Percentiles rank a stretch among this genome's conserved stretches.
Evolutionary conservation across 2,329 filamentous ascomycete genomes (phyloP).

Genomic region (Epichloe hybrida): DNA sequence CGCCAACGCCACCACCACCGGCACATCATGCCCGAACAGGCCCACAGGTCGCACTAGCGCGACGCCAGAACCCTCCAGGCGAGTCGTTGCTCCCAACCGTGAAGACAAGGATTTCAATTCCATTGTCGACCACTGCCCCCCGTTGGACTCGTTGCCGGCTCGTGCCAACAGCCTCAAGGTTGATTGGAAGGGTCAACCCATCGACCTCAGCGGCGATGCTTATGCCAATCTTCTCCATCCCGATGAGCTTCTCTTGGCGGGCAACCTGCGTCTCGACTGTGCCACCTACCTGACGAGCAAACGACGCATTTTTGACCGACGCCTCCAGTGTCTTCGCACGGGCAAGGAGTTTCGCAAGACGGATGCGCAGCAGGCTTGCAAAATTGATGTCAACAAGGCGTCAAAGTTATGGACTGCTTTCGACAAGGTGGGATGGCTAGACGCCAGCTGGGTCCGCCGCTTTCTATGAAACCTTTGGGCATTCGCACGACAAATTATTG

Average conservation of each 20-base stretch:
- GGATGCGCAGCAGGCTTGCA: constrained; percentile 89
- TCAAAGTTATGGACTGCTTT: constrained; percentile 86
- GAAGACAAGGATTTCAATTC: constrained; percentile 72
- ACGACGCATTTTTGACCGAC: constrained; percentile 73
- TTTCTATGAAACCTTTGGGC: constrained; percentile 15
- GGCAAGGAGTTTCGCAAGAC: constrained; percentile 89
- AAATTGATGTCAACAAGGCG: constrained; percentile 96
- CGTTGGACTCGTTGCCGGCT: constrained; percentile 48
- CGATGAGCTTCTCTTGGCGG: constrained; percentile 64
- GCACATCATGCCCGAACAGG: constrained; percentile 13
- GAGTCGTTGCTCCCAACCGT: constrained; percentile 49
- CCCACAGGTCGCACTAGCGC: constrained; percentile 25
- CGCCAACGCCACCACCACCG: constrained; percentile 9
- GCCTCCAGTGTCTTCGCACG: constrained; percentile 51
- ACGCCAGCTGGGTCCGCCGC: constrained; percentile 31
- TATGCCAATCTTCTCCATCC: constrained; percentile 58
- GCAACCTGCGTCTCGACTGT: constrained; percentile 68
- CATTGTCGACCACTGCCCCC: constrained; percentile 65
- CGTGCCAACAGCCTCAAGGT: constrained; percentile 63
- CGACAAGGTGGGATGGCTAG: constrained; percentile 75
- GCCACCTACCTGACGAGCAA: constrained; percentile 88
- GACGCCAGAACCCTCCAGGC: constrained; percentile 36
- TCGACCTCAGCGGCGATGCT: constrained; percentile 63
- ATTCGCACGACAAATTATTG: constrained; percentile 6
- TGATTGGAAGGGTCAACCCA: constrained; percentile 72